A percentile compares a stretch with the other conserved stretches of the same genome.
Evolutionary conservation across 1,139 yeast genomes (phyloP).

Genomic region (Saccharomycopsis phalli): DNA sequence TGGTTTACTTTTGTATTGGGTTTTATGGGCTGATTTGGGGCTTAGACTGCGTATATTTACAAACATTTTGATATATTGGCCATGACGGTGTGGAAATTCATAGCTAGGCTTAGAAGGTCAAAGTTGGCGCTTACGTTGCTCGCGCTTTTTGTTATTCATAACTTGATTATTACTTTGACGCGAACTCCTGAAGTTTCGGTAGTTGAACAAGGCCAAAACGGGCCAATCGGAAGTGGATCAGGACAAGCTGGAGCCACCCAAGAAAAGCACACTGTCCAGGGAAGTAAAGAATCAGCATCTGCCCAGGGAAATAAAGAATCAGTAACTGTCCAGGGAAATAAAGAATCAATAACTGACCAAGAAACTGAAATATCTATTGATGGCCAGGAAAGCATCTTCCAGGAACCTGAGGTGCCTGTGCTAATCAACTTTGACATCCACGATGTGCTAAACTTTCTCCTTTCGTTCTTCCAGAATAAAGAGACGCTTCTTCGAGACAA

Average conservation of each 20-base stretch:
- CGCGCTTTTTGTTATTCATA: neutral
- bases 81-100: constrained; percentile 1
- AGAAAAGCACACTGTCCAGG: neutral
- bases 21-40: no score
- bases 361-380: no score
- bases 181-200: neutral
- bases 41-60: no score
- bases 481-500: constrained; percentile 10
- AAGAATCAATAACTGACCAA: neutral
- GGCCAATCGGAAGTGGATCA: no score
- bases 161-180: neutral
- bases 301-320: neutral
- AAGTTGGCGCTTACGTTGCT: constrained; percentile 3
- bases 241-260: neutral
- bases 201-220: no score
- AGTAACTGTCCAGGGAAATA: neutral
- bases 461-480: constrained; percentile 18
- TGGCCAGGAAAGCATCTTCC: constrained; percentile 10
- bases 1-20: no score
- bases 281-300: neutral
- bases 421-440: constrained; percentile 14
- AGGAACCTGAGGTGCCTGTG: constrained; percentile 19
- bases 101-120: constrained; percentile 4
- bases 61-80: no score
- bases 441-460: constrained; percentile 13